These are phyloP conservation scores for Pilatotrama ljubarskyi DNA, from an alignment of 768 basidiomycete genomes.

Conservation along the genomic window DNA sequence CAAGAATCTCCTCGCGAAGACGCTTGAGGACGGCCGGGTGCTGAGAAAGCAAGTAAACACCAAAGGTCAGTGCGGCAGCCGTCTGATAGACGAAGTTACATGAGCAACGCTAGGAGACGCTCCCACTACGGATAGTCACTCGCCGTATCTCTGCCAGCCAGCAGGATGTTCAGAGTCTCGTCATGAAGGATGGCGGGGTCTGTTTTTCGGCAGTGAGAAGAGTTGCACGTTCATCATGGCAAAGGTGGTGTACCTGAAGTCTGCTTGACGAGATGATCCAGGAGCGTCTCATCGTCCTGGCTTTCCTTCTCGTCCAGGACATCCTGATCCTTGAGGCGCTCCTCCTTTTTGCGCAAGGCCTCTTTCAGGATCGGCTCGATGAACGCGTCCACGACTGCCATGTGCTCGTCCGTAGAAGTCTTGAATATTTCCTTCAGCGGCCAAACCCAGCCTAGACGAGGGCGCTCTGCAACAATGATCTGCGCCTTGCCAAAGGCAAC, in stretches of 20 bases:
- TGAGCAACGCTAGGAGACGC: background rate
- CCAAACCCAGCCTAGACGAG: constrained; percentile 45
- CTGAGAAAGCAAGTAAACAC: constrained; percentile 32
- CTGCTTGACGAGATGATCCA: constrained; percentile 40
- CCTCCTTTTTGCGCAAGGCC: constrained; percentile 42
- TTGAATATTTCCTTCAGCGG: constrained; percentile 45
- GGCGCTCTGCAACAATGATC: constrained; percentile 30
- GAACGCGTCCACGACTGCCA: constrained; percentile 45
- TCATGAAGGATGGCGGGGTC: constrained; percentile 29
- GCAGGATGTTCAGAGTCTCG: constrained; percentile 33
- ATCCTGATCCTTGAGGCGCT: constrained; percentile 15
- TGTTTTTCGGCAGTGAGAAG: background rate
- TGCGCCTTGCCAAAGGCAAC: constrained; percentile 44
- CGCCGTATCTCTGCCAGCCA: constrained; percentile 31
- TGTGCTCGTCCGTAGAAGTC: constrained; percentile 39
- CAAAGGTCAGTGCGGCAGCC: constrained; percentile 32
- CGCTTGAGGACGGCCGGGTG: constrained; percentile 32
- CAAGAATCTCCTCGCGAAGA: constrained; percentile 33
- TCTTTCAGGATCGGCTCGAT: constrained; percentile 50
- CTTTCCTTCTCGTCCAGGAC: constrained; percentile 18
- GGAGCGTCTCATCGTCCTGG: constrained; percentile 37
- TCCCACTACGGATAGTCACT: background rate
- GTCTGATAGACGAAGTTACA: constrained; percentile 13
- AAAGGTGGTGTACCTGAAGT: constrained; percentile 37
- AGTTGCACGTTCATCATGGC: too few species aligned